Percentiles rank a stretch among this genome's conserved stretches.
Evolutionary conservation across 1,284 basidiomycete species (phyloP).

Genomic region (Athelia psychrophila): DNA sequence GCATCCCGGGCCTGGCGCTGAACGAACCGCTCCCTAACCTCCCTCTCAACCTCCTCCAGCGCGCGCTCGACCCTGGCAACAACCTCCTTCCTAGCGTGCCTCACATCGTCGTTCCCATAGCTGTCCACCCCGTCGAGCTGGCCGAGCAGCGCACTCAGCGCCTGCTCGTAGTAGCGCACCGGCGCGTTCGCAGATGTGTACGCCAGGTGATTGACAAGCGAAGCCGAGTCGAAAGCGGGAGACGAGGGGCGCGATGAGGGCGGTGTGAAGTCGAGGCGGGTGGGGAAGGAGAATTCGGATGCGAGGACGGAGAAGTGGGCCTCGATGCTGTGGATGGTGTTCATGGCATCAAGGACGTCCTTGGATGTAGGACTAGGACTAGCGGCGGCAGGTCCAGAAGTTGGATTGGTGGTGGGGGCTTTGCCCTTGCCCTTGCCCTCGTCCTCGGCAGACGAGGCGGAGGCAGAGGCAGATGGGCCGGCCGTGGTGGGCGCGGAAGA

Average conservation of each 20-base stretch:
- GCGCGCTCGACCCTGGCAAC: conserved; percentile 52
- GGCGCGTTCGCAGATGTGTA: conserved; percentile 55
- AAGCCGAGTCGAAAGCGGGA: conserved; percentile 10
- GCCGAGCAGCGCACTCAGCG: conserved; percentile 46
- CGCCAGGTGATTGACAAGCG: conserved; percentile 27
- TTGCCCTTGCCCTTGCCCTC: conserved; percentile 29
- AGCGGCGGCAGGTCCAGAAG: conserved; percentile 1
- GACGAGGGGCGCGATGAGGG: conserved; percentile 12
- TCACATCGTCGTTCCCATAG: conserved; percentile 49
- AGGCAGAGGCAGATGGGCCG: conserved; percentile 7
- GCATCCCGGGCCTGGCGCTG: conserved; percentile 1
- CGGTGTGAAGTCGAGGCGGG: conserved; percentile 36
- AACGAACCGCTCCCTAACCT: conserved; percentile 30
- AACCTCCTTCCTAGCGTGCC: conserved; percentile 46
- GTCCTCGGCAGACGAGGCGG: conserved; percentile 4
- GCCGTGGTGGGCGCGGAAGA: background rate
- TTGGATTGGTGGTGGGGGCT: conserved; percentile 2
- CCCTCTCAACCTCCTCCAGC: conserved; percentile 46
- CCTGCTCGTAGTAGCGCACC: conserved; percentile 57
- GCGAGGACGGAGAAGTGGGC: conserved; percentile 32
- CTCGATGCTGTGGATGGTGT: conserved; percentile 33
- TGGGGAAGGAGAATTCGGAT: conserved; percentile 39
- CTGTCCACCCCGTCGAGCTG: conserved; percentile 56
- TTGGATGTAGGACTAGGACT: conserved; percentile 22
- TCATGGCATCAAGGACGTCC: conserved; percentile 28